Base-by-base conservation (phyloP, 2,329 filamentous ascomycete genomes). In the Aspergillus uvarum region DNA sequence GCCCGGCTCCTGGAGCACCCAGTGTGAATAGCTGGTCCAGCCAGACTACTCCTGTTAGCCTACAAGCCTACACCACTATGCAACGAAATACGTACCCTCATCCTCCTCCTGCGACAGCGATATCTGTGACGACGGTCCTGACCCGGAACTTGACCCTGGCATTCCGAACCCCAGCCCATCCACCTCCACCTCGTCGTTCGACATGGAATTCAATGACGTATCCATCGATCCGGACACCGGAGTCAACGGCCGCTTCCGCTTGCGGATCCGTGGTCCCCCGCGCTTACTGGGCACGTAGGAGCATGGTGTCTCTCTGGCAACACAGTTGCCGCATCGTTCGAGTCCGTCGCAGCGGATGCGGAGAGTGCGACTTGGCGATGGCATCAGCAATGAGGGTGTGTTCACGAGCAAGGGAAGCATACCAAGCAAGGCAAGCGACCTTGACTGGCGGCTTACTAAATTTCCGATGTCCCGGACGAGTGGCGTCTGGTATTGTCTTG, bases 391-490 rank as follows among this genome's bases (percentile, higher is more conserved):
- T n/a, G n/a, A n/a, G 16, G 21, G 11, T 10, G 16, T 35, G 5
- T 8, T 29, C 8, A 29, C 8, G 7, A 32, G 2, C 11, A 10
- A n/a, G 16, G 8, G 24, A 14, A 21, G 10, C 77, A 60, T 76
- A 82, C 81, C 81, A 83, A 56, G 80, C 77, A 59, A 83, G 74
- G 64, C 81, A 83, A 22, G 81, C 81, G 54, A 80, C 74, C 68
- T 83, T 83, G 29, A 82, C 80, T 1, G 81, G 81, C 52, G 81
- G 81, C 24, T 67, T 60, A 47, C 54, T 58, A 35, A 63, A 58
- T 22, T 44, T 48, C 26, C 53, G 53, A 48, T 55, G 53, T 12
- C 53, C 53, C 5, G 53, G 53, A 16, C 53, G 53, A n/a, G 53
- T 35, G 44, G 32, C 42, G 29, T 55, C 53, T 7, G 19, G 10